phyloP scores from a whole-genome alignment of 805 yeast species.

The Candida oleophila region DNA sequence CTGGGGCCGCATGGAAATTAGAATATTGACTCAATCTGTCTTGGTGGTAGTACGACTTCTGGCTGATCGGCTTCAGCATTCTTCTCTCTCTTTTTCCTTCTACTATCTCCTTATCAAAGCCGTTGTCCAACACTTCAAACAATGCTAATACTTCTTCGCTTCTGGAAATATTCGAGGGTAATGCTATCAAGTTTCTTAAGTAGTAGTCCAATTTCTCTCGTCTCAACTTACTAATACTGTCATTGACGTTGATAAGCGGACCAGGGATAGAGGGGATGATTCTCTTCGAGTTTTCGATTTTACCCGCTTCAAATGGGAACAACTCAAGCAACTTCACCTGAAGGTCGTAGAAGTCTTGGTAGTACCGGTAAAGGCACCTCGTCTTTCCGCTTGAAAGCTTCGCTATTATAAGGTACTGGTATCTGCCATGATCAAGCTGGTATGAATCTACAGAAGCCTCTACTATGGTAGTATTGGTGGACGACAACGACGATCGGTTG shows the following conservation, averaged over 20 bases:
- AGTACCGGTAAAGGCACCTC: constrained; percentile 79
- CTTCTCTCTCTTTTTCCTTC: constrained; percentile 21
- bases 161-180: constrained; percentile 76
- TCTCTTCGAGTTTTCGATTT: constrained; percentile 71
- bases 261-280: constrained; percentile 95
- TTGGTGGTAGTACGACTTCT: constrained; percentile 45
- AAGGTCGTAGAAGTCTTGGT: constrained; percentile 94
- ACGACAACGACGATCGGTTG: constrained; percentile 31
- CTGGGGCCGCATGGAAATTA: constrained; percentile 18
- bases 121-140: constrained; percentile 60
- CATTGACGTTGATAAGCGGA: constrained; percentile 88
- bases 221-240: constrained; percentile 55
- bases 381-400: constrained; percentile 64
- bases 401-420: constrained; percentile 80
- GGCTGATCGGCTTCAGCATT: constrained; percentile 36
- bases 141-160: constrained; percentile 66
- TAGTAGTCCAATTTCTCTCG: constrained; percentile 55
- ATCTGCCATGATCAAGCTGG: constrained; percentile 79
- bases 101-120: constrained; percentile 56
- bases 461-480: constrained; percentile 39
- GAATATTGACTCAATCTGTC: constrained; percentile 55
- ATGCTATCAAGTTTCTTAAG: constrained; percentile 54
- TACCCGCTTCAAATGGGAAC: constrained; percentile 92
- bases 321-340: constrained; percentile 79
- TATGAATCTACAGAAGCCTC: constrained; percentile 77